Conservation (phyloP, 2,329 filamentous ascomycete genomes). For the Botryosphaeria dothidea region DNA sequence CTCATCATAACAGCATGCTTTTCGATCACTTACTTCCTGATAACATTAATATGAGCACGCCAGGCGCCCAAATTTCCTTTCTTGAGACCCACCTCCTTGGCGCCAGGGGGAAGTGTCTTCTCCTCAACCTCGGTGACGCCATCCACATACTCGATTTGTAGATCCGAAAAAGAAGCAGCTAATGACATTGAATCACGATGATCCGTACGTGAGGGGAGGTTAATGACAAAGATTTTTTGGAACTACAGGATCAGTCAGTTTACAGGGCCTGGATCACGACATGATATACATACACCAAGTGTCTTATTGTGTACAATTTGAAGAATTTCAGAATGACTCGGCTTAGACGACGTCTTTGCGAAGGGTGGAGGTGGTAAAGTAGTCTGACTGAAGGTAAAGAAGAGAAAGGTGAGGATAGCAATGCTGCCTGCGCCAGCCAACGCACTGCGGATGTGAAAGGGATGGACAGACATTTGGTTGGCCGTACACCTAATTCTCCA, state of each 20-base stretch:
- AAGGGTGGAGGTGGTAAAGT: neutral
- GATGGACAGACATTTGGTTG: neutral
- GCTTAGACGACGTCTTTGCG: neutral
- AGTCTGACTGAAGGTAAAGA: neutral
- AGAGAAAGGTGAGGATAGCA: neutral
- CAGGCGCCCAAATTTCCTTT: conserved; percentile 1
- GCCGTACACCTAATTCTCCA: too few species aligned
- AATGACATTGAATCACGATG: conserved; percentile 53
- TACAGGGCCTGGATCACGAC: too few species aligned
- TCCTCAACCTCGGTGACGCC: conserved; percentile 42
- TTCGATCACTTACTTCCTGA: neutral
- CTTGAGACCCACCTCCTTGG: conserved; percentile 11
- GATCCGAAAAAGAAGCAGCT: conserved; percentile 47
- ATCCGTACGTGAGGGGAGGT: conserved; percentile 53
- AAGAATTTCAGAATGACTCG: neutral
- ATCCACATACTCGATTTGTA: conserved; percentile 50
- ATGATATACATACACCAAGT: conserved; percentile 16
- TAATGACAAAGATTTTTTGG: conserved; percentile 55
- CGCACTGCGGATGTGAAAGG: neutral
- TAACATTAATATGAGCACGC: conserved; percentile 10
- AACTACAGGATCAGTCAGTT: too few species aligned
- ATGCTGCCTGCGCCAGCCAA: neutral
- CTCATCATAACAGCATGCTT: too few species aligned
- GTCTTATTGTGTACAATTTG: conserved; percentile 11
- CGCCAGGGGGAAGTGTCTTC: conserved; percentile 40